Percentiles rank a stretch among this genome's conserved stretches.
These are phyloP conservation scores for Termitomyces sp. DNA, from an alignment of 768 basidiomycete species.

Conservation along the genomic window DNA sequence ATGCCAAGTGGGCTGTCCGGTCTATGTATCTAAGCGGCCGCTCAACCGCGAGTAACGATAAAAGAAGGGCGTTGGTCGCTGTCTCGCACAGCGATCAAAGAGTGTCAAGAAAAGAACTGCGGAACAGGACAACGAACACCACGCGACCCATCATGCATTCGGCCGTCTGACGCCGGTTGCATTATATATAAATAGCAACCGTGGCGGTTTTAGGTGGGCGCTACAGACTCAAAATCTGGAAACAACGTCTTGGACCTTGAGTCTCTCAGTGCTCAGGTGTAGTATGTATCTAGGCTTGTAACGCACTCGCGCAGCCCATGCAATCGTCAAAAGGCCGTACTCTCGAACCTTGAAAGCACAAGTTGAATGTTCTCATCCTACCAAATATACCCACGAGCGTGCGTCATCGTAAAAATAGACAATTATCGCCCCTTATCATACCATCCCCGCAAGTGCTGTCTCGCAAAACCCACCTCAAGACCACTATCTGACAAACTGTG, in stretches of 20 bases:
- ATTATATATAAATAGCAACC: not conserved
- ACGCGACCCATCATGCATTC: not conserved
- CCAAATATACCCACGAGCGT: too few species aligned
- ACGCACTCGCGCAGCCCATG: not conserved
- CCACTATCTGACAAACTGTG: not conserved
- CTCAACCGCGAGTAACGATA: not conserved
- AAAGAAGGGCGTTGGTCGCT: not conserved
- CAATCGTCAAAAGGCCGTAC: not conserved
- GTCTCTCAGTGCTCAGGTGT: not conserved
- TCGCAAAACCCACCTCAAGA: not conserved
- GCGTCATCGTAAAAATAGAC: too few species aligned
- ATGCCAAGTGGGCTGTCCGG: not conserved
- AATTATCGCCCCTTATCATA: too few species aligned
- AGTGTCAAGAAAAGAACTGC: not conserved
- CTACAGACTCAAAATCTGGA: not conserved
- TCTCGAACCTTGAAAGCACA: not conserved
- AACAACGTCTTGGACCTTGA: too few species aligned
- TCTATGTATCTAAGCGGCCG: not conserved
- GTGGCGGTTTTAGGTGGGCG: not conserved
- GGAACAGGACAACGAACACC: too few species aligned
- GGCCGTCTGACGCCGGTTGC: not conserved
- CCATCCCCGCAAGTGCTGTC: not conserved
- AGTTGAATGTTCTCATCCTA: not conserved
- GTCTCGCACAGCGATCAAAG: not conserved
- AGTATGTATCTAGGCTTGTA: not conserved